These are phyloP conservation scores for Helichrysum umbraculigerum DNA, from an alignment of 129 eudicot genomes.

Conservation along the genomic window DNA sequence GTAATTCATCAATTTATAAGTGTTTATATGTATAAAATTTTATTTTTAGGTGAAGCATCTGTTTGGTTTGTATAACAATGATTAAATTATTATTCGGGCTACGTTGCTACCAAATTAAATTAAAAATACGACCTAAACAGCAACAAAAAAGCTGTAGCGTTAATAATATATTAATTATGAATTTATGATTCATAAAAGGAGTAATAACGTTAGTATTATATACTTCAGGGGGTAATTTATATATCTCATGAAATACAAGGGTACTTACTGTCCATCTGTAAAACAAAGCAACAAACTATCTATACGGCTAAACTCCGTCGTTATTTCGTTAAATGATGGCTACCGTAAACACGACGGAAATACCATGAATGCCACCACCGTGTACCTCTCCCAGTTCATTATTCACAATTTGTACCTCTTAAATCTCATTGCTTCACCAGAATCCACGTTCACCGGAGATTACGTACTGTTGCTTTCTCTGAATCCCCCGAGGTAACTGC, in stretches of 20 bases:
- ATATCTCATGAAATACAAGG: slow-evolving; percentile 19
- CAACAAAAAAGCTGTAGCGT: too few relatives aligned
- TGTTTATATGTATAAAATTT: too few relatives aligned
- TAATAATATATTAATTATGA: too few relatives aligned
- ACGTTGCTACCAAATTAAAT: neutral
- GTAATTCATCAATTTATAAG: too few relatives aligned
- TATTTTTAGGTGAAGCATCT: too few relatives aligned
- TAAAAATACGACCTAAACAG: too few relatives aligned
- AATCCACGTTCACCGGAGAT: slow-evolving; percentile 20
- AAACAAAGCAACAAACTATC: too few relatives aligned
- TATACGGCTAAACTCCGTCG: slow-evolving; percentile 7
- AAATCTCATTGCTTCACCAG: slow-evolving; percentile 26
- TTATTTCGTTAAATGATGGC: slow-evolving; percentile 20
- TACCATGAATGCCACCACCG: slow-evolving; percentile 25
- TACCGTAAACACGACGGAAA: neutral
- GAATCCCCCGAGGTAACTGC: slow-evolving; percentile 31
- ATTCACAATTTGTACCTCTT: slow-evolving; percentile 26
- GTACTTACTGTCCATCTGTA: neutral
- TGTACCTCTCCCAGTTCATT: slow-evolving; percentile 23
- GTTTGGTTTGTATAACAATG: neutral
- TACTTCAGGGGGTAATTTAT: slow-evolving; percentile 1
- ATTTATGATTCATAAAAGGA: too few relatives aligned
- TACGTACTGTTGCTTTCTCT: slow-evolving; percentile 23
- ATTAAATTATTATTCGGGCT: neutral
- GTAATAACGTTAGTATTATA: too few relatives aligned